Conservation (phyloP, 2,329 filamentous ascomycete species). For the Pseudogymnoascus sp. region DNA sequence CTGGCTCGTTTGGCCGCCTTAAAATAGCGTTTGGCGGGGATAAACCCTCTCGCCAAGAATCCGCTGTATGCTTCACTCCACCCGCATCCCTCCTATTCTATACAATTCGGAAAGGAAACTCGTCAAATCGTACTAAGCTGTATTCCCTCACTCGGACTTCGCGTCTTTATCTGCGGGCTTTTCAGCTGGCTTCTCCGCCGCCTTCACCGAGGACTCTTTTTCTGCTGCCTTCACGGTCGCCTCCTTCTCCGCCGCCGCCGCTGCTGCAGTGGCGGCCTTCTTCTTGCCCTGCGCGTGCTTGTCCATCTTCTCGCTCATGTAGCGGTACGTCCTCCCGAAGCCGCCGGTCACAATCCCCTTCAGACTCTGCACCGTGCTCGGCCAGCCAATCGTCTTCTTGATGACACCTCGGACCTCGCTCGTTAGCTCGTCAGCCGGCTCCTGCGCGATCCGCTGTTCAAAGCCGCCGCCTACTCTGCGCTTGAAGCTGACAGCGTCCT, state of each 20-base stretch:
- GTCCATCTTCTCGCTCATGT: constrained; percentile 71
- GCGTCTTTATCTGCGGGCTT: neutral
- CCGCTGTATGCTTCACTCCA: neutral
- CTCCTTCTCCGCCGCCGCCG: neutral
- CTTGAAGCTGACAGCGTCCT: constrained; percentile 57
- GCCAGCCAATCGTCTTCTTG: constrained; percentile 84
- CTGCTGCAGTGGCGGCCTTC: constrained; percentile 15
- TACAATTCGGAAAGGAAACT: neutral
- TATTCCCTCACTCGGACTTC: neutral
- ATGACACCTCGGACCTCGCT: constrained; percentile 68
- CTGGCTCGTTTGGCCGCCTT: neutral
- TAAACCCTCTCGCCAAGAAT: neutral
- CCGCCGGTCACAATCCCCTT: constrained; percentile 81
- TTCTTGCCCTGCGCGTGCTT: constrained; percentile 43
- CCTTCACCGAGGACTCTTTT: neutral
- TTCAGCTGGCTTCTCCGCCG: neutral
- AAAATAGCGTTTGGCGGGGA: neutral
- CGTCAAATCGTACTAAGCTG: neutral
- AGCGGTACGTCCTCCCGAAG: constrained; percentile 58
- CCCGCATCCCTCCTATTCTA: neutral
- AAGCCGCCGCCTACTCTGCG: constrained; percentile 74
- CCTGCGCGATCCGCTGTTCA: constrained; percentile 72
- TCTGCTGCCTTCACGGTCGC: neutral
- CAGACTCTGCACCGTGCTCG: constrained; percentile 76
- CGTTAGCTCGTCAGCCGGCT: constrained; percentile 57